phyloP scores from a whole-genome alignment of 768 basidiomycete species.

The Mycena albidolilacea region DNA sequence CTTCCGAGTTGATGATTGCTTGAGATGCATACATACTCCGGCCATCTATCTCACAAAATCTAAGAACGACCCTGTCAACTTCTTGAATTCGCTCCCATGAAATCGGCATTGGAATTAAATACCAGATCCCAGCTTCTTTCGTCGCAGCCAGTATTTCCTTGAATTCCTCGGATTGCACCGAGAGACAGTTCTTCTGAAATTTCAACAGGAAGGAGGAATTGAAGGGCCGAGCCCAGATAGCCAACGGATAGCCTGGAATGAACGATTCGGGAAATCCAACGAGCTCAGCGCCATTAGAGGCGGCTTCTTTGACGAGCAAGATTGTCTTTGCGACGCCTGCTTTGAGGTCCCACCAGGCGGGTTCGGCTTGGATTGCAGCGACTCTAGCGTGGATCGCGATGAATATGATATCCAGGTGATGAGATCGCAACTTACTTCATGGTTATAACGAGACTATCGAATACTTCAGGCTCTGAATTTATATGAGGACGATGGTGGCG shows the following conservation, averaged over 20 bases:
- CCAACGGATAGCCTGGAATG: conserved; percentile 42
- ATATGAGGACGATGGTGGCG: too few species aligned
- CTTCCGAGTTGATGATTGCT: conserved; percentile 36
- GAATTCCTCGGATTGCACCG: conserved; percentile 35
- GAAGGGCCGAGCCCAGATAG: conserved; percentile 39
- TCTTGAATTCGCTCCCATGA: too few species aligned
- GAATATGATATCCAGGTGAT: too few species aligned
- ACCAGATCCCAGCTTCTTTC: conserved; percentile 39
- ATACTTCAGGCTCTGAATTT: too few species aligned
- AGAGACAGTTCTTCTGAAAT: conserved; percentile 35
- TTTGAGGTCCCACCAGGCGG: conserved; percentile 40
- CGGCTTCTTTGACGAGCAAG: conserved; percentile 39
- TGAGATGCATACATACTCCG: conserved; percentile 40
- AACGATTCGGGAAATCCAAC: conserved; percentile 43
- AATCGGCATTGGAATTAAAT: not conserved
- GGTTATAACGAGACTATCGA: too few species aligned
- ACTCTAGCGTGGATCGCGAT: conserved; percentile 18
- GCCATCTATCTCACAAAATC: conserved; percentile 37
- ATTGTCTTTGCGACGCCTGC: conserved; percentile 35
- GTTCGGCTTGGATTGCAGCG: conserved; percentile 41
- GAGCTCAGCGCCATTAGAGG: conserved; percentile 41
- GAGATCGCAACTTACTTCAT: too few species aligned
- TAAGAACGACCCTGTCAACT: conserved; percentile 36
- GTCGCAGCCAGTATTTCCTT: conserved; percentile 31
- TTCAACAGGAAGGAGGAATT: conserved; percentile 31